phyloP scores from a whole-genome alignment of 2,329 filamentous ascomycete species.

The Lecanoromycetidae sp. region DNA sequence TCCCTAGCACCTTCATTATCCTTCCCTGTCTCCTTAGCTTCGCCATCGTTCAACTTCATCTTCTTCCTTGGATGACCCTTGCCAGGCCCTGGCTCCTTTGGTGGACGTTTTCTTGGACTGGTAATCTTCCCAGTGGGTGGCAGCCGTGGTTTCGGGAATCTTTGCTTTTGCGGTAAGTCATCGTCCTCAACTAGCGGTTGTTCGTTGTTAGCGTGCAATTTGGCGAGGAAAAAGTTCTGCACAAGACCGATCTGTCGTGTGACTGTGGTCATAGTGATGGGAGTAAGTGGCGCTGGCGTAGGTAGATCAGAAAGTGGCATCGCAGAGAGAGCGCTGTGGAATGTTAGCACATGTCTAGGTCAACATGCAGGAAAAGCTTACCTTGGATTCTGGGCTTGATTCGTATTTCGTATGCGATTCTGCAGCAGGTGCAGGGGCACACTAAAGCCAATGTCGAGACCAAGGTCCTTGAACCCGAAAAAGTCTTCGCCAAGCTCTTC shows the following conservation, averaged over 20 bases:
- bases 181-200: constrained; percentile 85
- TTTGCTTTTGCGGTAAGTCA: constrained; percentile 84
- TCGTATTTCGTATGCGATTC: constrained; percentile 74
- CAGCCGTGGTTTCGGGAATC: constrained; percentile 48
- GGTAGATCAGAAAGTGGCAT: constrained; percentile 53
- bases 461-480: constrained; percentile 94
- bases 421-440: constrained; percentile 92
- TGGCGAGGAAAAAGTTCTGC: constrained; percentile 81
- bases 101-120: constrained; percentile 67
- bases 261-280: constrained; percentile 68
- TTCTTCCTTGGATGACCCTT: constrained; percentile 70
- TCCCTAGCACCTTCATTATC: constrained; percentile 27
- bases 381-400: constrained; percentile 58
- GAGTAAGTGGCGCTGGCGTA: constrained; percentile 56
- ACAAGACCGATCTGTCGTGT: constrained; percentile 73
- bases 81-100: constrained; percentile 57
- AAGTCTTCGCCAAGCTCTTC: constrained; percentile 98
- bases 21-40: constrained; percentile 35
- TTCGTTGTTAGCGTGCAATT: constrained; percentile 71
- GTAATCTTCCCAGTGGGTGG: constrained; percentile 77
- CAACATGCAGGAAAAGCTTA: not conserved
- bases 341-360: constrained; percentile 20
- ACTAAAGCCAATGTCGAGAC: constrained; percentile 75
- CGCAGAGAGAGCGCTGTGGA: constrained; percentile 40
- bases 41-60: constrained; percentile 48